These are phyloP conservation scores for Acacia pycnantha DNA, from an alignment of 331 rosid species.

Conservation along the genomic window DNA sequence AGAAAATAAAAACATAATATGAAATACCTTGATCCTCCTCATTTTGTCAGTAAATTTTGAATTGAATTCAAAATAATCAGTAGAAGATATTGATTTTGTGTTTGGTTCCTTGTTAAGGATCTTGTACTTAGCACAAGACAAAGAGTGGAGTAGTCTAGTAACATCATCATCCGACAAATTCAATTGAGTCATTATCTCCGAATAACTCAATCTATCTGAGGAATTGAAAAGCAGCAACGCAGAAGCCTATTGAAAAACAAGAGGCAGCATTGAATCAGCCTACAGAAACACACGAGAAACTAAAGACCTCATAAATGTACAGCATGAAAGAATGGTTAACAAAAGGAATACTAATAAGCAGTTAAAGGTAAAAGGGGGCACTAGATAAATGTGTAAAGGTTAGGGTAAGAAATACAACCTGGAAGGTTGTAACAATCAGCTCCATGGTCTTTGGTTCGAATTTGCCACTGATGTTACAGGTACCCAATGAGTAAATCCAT, in stretches of 20 bases:
- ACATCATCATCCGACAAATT: slow-evolving; percentile 85
- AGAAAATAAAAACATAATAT: neutral
- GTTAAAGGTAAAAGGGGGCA: neutral
- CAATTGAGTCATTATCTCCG: slow-evolving; percentile 82
- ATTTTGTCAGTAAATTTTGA: slow-evolving; percentile 86
- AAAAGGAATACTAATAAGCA: neutral
- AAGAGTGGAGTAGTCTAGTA: slow-evolving; percentile 82
- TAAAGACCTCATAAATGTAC: neutral
- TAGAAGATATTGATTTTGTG: slow-evolving; percentile 69
- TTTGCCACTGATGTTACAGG: slow-evolving; percentile 84
- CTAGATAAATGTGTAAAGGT: neutral
- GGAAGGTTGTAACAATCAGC: slow-evolving; percentile 88
- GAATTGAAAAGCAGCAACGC: slow-evolving; percentile 86
- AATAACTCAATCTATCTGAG: slow-evolving; percentile 78
- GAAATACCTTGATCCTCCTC: slow-evolving; percentile 89
- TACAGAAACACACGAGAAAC: slow-evolving; percentile 13
- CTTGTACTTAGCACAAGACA: slow-evolving; percentile 96
- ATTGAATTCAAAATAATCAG: slow-evolving; percentile 84
- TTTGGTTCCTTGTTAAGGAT: slow-evolving; percentile 86
- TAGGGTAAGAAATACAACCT: slow-evolving; percentile 48
- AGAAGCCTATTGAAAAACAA: slow-evolving; percentile 61
- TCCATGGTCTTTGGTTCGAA: slow-evolving; percentile 94
- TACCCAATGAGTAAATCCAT: slow-evolving; percentile 91
- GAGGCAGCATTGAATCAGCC: slow-evolving; percentile 23
- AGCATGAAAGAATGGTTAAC: neutral